Evolutionary conservation across 805 yeast species (phyloP).

Genomic region (Wickerhamiella bombiphila): DNA sequence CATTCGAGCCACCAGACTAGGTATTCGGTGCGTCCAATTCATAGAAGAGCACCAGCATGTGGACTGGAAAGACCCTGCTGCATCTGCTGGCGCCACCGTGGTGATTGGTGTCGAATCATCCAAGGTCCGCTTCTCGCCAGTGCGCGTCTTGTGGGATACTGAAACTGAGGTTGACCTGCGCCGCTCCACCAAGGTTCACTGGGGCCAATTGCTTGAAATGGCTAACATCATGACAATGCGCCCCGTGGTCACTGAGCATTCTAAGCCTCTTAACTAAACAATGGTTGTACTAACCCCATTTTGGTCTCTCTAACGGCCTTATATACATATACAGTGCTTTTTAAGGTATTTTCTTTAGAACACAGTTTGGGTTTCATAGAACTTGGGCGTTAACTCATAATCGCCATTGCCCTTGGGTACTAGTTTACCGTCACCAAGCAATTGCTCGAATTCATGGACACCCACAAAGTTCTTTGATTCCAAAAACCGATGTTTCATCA

Average conservation of each 20-base stretch:
- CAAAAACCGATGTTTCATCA: constrained; percentile 63
- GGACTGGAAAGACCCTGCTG: constrained; percentile 12
- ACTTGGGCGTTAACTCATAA: constrained; percentile 25
- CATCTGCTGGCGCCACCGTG: constrained; percentile 27
- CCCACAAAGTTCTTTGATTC: constrained; percentile 95
- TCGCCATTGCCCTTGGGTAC: constrained; percentile 46
- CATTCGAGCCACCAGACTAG: constrained; percentile 75
- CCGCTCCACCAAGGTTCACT: constrained; percentile 78
- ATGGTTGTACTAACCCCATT: background rate
- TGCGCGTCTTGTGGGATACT: constrained; percentile 64
- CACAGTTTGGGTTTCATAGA: constrained; percentile 8
- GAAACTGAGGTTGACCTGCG: constrained; percentile 73
- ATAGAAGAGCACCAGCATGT: constrained; percentile 41
- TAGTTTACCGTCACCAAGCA: constrained; percentile 54
- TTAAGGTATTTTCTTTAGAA: background rate
- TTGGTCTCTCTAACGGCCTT: background rate
- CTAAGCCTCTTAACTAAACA: background rate
- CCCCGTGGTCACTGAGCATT: constrained; percentile 14
- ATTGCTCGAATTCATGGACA: constrained; percentile 71
- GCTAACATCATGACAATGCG: constrained; percentile 62
- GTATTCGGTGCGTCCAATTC: constrained; percentile 78
- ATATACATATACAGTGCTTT: background rate
- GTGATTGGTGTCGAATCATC: constrained; percentile 76
- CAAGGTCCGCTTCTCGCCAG: constrained; percentile 57
- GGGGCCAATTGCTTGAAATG: constrained; percentile 61